phyloP scores from a whole-genome alignment of 1,284 basidiomycete species.

The Butyriboletus appendiculatus region DNA sequence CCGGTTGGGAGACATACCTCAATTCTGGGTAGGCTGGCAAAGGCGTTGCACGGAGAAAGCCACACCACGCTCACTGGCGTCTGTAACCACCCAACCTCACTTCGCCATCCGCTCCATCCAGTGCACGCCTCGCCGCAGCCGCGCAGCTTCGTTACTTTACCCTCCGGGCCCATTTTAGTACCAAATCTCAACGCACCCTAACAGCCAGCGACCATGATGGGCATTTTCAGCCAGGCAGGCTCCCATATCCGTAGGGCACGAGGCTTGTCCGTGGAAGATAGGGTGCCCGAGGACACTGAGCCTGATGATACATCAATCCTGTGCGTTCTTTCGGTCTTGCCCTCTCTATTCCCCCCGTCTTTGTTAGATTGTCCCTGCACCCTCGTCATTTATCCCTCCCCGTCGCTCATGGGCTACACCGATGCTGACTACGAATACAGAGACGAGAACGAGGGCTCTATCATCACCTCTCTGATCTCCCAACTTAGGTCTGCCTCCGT shows the following conservation, averaged over 20 bases:
- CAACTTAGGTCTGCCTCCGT: constrained; percentile 71
- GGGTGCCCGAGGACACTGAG: constrained; percentile 73
- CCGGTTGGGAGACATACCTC: neutral
- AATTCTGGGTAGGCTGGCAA: neutral
- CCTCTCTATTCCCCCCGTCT: constrained; percentile 26
- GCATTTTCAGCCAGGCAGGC: constrained; percentile 70
- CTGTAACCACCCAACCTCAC: neutral
- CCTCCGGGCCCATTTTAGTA: neutral
- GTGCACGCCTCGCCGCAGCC: constrained; percentile 29
- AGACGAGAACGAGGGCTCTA: constrained; percentile 81
- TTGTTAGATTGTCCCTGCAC: neutral
- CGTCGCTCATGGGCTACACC: constrained; percentile 28
- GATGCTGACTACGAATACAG: constrained; percentile 38
- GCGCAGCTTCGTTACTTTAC: constrained; percentile 14
- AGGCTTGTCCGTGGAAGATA: constrained; percentile 62
- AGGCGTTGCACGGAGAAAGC: neutral
- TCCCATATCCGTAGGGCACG: constrained; percentile 62
- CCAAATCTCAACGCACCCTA: neutral
- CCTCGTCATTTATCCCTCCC: neutral
- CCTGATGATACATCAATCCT: constrained; percentile 84
- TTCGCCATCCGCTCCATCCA: neutral
- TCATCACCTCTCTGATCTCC: constrained; percentile 78
- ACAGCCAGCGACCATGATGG: constrained; percentile 60
- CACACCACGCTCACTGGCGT: constrained; percentile 8
- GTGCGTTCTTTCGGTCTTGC: constrained; percentile 45